Evolutionary conservation across 2,329 filamentous ascomycete genomes (phyloP).

Genomic region (Hymenoscyphus scutula): DNA sequence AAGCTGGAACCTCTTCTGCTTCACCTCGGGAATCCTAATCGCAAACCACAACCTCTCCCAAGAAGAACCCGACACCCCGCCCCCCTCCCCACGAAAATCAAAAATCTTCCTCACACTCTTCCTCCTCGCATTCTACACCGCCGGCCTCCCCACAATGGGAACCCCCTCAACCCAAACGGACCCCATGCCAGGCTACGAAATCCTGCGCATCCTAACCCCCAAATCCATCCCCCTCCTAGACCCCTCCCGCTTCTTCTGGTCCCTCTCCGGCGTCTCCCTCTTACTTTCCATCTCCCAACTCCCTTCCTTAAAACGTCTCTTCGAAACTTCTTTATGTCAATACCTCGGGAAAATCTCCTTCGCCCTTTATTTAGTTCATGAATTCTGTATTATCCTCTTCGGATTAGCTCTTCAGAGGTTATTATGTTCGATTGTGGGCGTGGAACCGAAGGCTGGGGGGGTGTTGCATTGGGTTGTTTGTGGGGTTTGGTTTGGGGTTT

Average conservation of each 20-base stretch:
- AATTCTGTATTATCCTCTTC: constrained; percentile 33
- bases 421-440: constrained; percentile 14
- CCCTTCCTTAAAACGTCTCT: constrained; percentile 40
- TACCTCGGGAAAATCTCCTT: constrained; percentile 57
- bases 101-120: constrained; percentile 19
- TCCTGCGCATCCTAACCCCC: constrained; percentile 21
- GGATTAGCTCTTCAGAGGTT: constrained; percentile 25
- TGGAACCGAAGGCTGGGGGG: constrained; percentile 8
- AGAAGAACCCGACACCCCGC: constrained; percentile 13
- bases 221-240: constrained; percentile 23
- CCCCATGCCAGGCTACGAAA: constrained; percentile 28
- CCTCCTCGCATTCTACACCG: constrained; percentile 23
- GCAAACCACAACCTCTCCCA: constrained; percentile 28
- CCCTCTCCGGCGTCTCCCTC: constrained; percentile 24
- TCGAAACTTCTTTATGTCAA: constrained; percentile 49
- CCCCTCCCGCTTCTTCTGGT: constrained; percentile 28
- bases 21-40: constrained; percentile 25
- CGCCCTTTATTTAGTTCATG: constrained; percentile 51
- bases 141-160: constrained; percentile 26
- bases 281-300: constrained; percentile 36
- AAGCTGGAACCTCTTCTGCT: constrained; percentile 31
- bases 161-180: constrained; percentile 15
- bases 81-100: constrained; percentile 3
- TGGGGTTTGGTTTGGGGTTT: constrained; percentile 22
- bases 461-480: constrained; percentile 24